Percentiles rank a stretch among this genome's conserved stretches.
phyloP scores from a whole-genome alignment of 768 basidiomycete species.

The Infundibulicybe gibba region DNA sequence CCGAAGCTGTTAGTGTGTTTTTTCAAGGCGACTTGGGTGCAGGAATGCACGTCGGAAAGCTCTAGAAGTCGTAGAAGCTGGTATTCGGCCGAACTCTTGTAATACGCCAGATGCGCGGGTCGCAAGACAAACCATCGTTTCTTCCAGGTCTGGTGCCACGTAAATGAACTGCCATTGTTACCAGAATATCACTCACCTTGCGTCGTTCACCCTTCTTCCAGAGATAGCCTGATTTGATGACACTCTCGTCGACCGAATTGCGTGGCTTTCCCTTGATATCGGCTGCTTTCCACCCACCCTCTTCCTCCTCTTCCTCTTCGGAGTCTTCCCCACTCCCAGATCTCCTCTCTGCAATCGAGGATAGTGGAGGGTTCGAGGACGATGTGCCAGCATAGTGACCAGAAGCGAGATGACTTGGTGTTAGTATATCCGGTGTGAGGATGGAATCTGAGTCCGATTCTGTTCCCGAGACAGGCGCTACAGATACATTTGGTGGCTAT shows the following conservation, averaged over 20 bases:
- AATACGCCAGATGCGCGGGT: constrained; percentile 90
- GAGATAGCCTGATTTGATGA: constrained; percentile 90
- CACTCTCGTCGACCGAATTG: constrained; percentile 58
- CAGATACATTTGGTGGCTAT: constrained; percentile 15
- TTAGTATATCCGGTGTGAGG: constrained; percentile 48
- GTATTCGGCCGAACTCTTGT: constrained; percentile 95
- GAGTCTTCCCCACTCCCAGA: constrained; percentile 73
- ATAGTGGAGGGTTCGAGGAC: constrained; percentile 50
- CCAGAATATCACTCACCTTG: constrained; percentile 55
- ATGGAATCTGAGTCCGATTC: constrained; percentile 87
- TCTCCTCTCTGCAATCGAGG: constrained; percentile 75
- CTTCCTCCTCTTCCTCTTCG: constrained; percentile 71
- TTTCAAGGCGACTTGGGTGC: constrained; percentile 84
- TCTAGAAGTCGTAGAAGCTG: constrained; percentile 86
- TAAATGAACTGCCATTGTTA: constrained; percentile 1
- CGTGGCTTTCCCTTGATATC: constrained; percentile 38
- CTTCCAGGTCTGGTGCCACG: constrained; percentile 84
- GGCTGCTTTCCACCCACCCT: constrained; percentile 60
- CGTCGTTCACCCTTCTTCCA: constrained; percentile 98
- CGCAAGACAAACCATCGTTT: constrained; percentile 98
- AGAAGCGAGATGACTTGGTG: constrained; percentile 31
- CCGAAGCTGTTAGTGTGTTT: constrained; percentile 88
- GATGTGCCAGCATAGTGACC: constrained; percentile 23
- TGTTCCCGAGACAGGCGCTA: constrained; percentile 54
- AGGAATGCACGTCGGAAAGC: constrained; percentile 85